phyloP scores from a whole-genome alignment of 768 basidiomycete genomes.

The Leucosporidium yakuticum region DNA sequence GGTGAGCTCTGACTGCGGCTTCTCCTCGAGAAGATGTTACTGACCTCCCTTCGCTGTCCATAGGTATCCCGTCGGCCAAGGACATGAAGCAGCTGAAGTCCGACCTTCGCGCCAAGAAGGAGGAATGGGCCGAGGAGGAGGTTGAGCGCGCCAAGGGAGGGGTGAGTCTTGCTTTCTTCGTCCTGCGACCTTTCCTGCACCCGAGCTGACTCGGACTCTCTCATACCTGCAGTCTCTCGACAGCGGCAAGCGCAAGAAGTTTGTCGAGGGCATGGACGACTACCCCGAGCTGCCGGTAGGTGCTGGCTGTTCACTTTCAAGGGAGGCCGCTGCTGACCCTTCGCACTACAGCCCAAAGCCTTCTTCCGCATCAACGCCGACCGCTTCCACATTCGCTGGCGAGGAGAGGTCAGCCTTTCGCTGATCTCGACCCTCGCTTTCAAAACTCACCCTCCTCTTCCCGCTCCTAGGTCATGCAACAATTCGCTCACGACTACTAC shows the following conservation, averaged over 20 bases:
- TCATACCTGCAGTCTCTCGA: too few species aligned
- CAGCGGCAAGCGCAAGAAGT: slow-evolving; percentile 28
- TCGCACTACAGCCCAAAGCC: slow-evolving; percentile 51
- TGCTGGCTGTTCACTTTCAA: too few species aligned
- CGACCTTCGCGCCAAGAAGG: slow-evolving; percentile 27
- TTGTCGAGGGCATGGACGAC: slow-evolving; percentile 4
- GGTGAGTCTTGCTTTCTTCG: slow-evolving; percentile 58
- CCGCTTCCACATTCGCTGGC: slow-evolving; percentile 75
- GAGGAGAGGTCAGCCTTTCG: slow-evolving; percentile 40
- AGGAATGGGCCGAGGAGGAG: slow-evolving; percentile 52
- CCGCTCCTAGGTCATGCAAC: slow-evolving; percentile 62
- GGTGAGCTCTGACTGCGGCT: slow-evolving; percentile 8
- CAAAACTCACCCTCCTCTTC: neutral
- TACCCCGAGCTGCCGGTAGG: slow-evolving; percentile 45
- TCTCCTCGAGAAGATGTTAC: neutral
- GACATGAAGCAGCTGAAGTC: slow-evolving; percentile 68
- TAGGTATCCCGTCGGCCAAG: slow-evolving; percentile 71
- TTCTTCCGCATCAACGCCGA: slow-evolving; percentile 84
- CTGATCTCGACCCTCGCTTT: neutral
- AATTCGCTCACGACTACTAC: slow-evolving; percentile 69
- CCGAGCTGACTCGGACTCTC: too few species aligned
- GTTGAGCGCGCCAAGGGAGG: slow-evolving; percentile 61
- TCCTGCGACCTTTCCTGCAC: too few species aligned
- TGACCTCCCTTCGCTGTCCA: neutral
- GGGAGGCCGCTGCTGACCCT: too few species aligned